These are phyloP conservation scores for Zymoseptoria tritici DNA, from an alignment of 2,329 filamentous ascomycete genomes.

Conservation along the genomic window DNA sequence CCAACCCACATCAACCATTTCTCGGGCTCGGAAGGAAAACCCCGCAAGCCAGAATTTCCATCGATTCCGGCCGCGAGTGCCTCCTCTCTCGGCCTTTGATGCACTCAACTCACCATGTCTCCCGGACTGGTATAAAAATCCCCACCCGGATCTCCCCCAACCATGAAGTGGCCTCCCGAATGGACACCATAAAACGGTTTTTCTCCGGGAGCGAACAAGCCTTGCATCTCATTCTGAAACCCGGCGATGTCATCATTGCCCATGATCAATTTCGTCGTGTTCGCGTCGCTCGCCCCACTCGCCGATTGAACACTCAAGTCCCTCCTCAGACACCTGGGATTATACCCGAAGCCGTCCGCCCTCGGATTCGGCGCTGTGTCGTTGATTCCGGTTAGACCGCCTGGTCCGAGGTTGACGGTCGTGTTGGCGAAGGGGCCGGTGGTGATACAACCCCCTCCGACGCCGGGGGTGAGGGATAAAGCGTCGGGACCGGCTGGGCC, in stretches of 20 bases:
- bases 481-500: background rate
- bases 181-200: constrained; percentile 32
- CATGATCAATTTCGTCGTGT: constrained; percentile 16
- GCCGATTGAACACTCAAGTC: constrained; percentile 25
- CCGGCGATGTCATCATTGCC: constrained; percentile 10
- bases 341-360: constrained; percentile 25
- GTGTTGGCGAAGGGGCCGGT: constrained; percentile 45
- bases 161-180: constrained; percentile 41
- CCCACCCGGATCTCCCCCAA: constrained; percentile 40
- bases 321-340: constrained; percentile 32
- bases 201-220: constrained; percentile 6
- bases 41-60: too few species aligned
- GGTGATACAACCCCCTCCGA: constrained; percentile 48
- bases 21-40: too few species aligned
- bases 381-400: constrained; percentile 27
- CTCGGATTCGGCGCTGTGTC: constrained; percentile 25
- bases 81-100: too few species aligned
- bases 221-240: constrained; percentile 25
- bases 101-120: constrained; percentile 36
- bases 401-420: constrained; percentile 41
- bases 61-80: too few species aligned
- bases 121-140: constrained; percentile 40
- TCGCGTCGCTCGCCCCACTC: constrained; percentile 11
- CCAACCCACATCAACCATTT: too few species aligned
- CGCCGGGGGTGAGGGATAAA: constrained; percentile 27